Evolutionary conservation across 768 basidiomycete genomes (phyloP).

Genomic region (Auriscalpium vulgare): DNA sequence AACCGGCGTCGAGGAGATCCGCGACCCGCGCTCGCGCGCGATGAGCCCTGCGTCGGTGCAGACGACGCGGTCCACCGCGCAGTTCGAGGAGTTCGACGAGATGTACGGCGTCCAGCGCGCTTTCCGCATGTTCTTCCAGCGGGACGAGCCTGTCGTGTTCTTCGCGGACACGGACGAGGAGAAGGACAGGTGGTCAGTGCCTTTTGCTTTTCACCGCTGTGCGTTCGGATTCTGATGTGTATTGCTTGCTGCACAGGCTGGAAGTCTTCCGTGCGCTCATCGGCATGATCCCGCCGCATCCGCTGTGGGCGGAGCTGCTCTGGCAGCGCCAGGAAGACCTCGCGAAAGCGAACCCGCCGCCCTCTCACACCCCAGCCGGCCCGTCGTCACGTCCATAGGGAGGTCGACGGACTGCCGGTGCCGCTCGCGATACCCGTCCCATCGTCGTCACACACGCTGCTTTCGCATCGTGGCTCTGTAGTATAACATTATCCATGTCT

Average conservation of each 20-base stretch:
- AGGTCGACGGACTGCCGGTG: too few relatives aligned
- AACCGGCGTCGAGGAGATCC: conserved; percentile 66
- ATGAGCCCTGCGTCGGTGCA: conserved; percentile 36
- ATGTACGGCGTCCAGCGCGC: conserved; percentile 70
- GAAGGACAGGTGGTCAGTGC: conserved; percentile 73
- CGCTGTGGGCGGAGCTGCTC: conserved; percentile 86
- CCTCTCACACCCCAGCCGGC: too few relatives aligned
- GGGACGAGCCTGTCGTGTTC: conserved; percentile 76
- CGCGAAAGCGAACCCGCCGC: background rate
- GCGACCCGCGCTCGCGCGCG: conserved; percentile 42
- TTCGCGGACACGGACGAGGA: conserved; percentile 88
- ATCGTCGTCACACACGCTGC: too few relatives aligned
- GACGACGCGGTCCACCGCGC: conserved; percentile 22
- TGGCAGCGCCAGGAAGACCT: conserved; percentile 71
- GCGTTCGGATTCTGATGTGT: background rate
- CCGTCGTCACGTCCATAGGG: too few relatives aligned
- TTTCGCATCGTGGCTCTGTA: too few relatives aligned
- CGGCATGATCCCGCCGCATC: conserved; percentile 86
- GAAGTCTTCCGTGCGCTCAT: conserved; percentile 78
- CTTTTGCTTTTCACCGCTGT: background rate
- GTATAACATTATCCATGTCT: too few relatives aligned
- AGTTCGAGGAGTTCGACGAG: conserved; percentile 51
- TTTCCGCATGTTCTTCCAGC: conserved; percentile 77
- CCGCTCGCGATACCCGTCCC: too few relatives aligned
- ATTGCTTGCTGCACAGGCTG: conserved; percentile 46